Percentiles rank a stretch among this genome's conserved stretches.
These are phyloP conservation scores for Colletotrichum sp. DNA, from an alignment of 2,329 filamentous ascomycete species.

Conservation along the genomic window DNA sequence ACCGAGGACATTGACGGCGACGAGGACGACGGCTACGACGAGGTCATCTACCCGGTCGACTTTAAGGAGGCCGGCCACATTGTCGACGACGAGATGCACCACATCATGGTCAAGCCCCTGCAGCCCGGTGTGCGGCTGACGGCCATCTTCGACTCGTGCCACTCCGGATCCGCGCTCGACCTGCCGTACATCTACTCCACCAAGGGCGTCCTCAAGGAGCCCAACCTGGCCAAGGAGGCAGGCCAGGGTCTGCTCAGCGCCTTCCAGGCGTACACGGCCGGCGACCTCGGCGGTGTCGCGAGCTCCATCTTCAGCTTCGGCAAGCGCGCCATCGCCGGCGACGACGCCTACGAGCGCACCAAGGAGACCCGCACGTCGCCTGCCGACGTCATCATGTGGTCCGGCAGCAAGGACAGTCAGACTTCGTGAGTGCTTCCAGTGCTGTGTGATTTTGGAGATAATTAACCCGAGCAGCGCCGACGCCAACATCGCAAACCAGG, in stretches of 20 bases:
- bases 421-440: conserved; percentile 65
- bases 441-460: background rate
- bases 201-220: conserved; percentile 80
- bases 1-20: conserved; percentile 76
- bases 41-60: conserved; percentile 81
- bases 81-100: conserved; percentile 80
- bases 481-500: conserved; percentile 84
- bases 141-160: conserved; percentile 82
- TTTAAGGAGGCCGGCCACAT: conserved; percentile 74
- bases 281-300: conserved; percentile 83
- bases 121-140: conserved; percentile 84
- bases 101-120: conserved; percentile 77
- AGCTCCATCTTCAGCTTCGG: conserved; percentile 82
- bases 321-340: conserved; percentile 79
- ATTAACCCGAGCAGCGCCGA: conserved; percentile 68
- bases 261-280: conserved; percentile 79
- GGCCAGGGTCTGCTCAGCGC: conserved; percentile 74
- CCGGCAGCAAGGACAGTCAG: conserved; percentile 93
- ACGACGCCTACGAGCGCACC: conserved; percentile 80
- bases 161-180: conserved; percentile 79
- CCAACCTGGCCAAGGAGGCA: conserved; percentile 81
- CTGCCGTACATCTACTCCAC: conserved; percentile 83
- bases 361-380: conserved; percentile 90
- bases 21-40: conserved; percentile 79
- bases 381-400: conserved; percentile 98